These are phyloP conservation scores for Iberis pinnata DNA, from an alignment of 345 rosid species.

Conservation along the genomic window DNA sequence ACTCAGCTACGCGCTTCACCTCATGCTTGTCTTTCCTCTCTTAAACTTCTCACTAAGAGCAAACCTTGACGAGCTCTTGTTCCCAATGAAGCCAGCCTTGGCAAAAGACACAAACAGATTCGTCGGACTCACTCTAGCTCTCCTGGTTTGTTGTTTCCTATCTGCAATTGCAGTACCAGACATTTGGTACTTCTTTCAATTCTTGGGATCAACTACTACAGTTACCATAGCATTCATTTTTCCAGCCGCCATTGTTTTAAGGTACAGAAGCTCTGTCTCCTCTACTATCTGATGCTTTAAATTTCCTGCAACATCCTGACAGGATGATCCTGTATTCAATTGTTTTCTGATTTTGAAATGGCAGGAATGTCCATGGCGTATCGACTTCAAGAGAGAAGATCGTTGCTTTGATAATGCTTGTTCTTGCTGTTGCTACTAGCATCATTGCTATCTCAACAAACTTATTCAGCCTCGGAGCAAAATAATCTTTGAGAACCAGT, in stretches of 20 bases:
- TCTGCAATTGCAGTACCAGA: constrained; percentile 60
- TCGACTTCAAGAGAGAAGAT: constrained; percentile 36
- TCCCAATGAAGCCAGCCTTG: constrained; percentile 39
- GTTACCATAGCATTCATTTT: constrained; percentile 80
- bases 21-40: constrained; percentile 74
- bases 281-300: background rate
- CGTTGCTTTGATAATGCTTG: constrained; percentile 30
- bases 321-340: too few species aligned
- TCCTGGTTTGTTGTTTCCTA: constrained; percentile 43
- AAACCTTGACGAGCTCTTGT: constrained; percentile 67
- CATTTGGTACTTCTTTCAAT: constrained; percentile 84
- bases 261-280: constrained; percentile 34
- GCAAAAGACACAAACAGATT: constrained; percentile 50
- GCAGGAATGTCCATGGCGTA: constrained; percentile 43
- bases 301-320: background rate
- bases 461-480: constrained; percentile 25
- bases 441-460: constrained; percentile 36
- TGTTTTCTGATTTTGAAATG: background rate
- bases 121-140: constrained; percentile 36
- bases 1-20: constrained; percentile 75
- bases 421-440: constrained; percentile 37
- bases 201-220: constrained; percentile 77
- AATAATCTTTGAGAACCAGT: background rate
- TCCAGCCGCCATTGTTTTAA: constrained; percentile 69
- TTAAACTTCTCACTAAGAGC: constrained; percentile 73